Conservation (phyloP, 352 stramenopile genomes). For the Pythium angustatum region DNA sequence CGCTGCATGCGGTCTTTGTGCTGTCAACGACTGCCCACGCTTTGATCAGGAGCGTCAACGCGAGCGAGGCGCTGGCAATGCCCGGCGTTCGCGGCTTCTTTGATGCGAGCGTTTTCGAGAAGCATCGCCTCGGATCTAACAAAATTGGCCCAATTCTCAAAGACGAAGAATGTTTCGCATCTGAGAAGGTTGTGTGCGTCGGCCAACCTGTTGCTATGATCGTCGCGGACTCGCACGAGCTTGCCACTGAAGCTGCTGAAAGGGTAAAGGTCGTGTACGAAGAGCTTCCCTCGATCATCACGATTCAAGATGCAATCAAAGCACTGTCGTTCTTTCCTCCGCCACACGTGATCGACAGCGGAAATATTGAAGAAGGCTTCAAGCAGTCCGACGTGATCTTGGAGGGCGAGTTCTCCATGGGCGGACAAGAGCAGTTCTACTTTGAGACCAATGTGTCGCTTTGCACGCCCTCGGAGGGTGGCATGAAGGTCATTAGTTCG, state of each 20-base stretch:
- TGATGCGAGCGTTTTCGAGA: constrained; percentile 72
- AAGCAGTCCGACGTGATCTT: constrained; percentile 71
- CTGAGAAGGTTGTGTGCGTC: constrained; percentile 64
- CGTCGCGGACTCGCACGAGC: constrained; percentile 78
- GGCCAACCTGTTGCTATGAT: constrained; percentile 84
- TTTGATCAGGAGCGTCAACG: constrained; percentile 87
- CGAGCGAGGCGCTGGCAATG: constrained; percentile 75
- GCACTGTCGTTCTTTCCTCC: constrained; percentile 89
- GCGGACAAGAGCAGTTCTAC: constrained; percentile 97
- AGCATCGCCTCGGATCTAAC: constrained; percentile 63
- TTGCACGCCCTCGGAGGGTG: constrained; percentile 79
- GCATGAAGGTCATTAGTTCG: constrained; percentile 93
- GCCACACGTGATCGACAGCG: constrained; percentile 81
- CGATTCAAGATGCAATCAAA: constrained; percentile 95
- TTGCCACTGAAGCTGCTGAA: constrained; percentile 73
- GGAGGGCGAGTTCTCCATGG: constrained; percentile 88
- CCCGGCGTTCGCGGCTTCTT: constrained; percentile 90
- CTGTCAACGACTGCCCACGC: constrained; percentile 81
- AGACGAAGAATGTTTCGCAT: constrained; percentile 89
- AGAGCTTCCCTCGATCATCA: constrained; percentile 87
- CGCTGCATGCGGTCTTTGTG: constrained; percentile 92
- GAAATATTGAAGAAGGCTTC: constrained; percentile 77
- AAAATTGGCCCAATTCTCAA: constrained; percentile 80
- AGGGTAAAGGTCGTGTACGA: constrained; percentile 91
- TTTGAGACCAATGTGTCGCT: constrained; percentile 91